Evolutionary conservation across 805 yeast genomes (phyloP).

Genomic region (Wickerhamomyces subpelliculosus): DNA sequence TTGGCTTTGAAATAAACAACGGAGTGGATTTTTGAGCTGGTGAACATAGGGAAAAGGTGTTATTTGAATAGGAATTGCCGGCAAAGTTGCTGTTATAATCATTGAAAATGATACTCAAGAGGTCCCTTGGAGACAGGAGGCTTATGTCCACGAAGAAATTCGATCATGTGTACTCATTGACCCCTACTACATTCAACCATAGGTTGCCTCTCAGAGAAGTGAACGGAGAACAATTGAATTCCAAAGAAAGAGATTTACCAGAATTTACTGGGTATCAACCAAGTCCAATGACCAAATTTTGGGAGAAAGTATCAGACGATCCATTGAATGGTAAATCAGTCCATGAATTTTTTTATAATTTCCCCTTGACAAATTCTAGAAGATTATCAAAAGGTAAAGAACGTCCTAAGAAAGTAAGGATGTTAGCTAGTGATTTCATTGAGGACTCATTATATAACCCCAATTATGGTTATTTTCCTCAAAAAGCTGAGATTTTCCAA

Average conservation of each 20-base stretch:
- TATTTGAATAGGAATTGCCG: too few species aligned
- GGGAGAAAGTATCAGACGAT: conserved; percentile 9
- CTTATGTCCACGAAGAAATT: too few species aligned
- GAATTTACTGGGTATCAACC: neutral
- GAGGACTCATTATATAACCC: conserved; percentile 83
- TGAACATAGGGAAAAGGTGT: too few species aligned
- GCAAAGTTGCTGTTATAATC: too few species aligned
- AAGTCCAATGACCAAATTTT: conserved; percentile 1
- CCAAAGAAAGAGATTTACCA: conserved; percentile 6
- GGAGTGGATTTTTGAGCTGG: too few species aligned
- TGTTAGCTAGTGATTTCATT: conserved; percentile 75
- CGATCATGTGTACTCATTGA: too few species aligned
- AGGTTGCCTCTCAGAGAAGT: too few species aligned
- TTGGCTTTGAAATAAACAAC: too few species aligned
- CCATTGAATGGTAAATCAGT: conserved; percentile 13
- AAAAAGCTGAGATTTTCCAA: conserved; percentile 72
- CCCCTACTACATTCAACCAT: too few species aligned
- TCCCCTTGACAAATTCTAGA: conserved; percentile 11
- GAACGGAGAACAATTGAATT: conserved; percentile 14
- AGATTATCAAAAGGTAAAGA: conserved; percentile 22
- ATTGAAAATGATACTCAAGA: too few species aligned
- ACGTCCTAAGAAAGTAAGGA: conserved; percentile 57
- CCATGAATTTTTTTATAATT: conserved; percentile 13
- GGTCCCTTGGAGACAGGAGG: too few species aligned
- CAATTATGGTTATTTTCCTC: conserved; percentile 72